Evolutionary conservation across 148 eudicot species (phyloP).

Genomic region (Persicaria tinctoria): DNA sequence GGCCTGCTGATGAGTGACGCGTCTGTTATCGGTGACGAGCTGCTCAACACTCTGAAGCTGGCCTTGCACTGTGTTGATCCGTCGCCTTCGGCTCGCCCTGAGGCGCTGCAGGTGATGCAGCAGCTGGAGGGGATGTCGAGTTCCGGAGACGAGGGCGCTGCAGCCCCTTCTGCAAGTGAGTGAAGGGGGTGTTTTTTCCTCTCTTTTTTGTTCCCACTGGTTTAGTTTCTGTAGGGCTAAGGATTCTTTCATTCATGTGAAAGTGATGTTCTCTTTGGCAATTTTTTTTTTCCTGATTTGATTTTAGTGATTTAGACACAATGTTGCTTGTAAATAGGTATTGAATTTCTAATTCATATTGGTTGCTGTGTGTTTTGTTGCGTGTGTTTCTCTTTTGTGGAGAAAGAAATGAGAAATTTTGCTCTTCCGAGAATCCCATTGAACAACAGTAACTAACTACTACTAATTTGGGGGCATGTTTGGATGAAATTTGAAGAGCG

Average conservation of each 20-base stretch:
- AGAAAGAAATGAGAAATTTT: background rate
- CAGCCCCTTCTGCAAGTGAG: conserved; percentile 29
- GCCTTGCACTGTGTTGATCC: conserved; percentile 89
- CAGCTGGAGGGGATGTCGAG: conserved; percentile 53
- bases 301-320: background rate
- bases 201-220: background rate
- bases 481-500: too few species aligned
- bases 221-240: background rate
- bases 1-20: conserved; percentile 75
- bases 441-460: too few species aligned
- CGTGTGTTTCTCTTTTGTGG: background rate
- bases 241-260: conserved; percentile 5
- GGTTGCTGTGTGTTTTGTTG: background rate
- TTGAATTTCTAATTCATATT: conserved; percentile 5
- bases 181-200: background rate
- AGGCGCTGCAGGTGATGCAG: conserved; percentile 59
- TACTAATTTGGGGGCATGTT: too few species aligned
- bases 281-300: background rate
- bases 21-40: conserved; percentile 60
- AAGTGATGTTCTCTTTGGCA: background rate
- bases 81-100: conserved; percentile 63
- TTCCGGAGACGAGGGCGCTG: conserved; percentile 54
- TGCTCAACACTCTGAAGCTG: conserved; percentile 68
- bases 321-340: conserved; percentile 3
- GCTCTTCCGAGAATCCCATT: background rate